Percentiles rank a stretch among this genome's conserved stretches.
Evolutionary conservation across 2,329 filamentous ascomycete genomes (phyloP).

Genomic region (Sporothrix mexicana): DNA sequence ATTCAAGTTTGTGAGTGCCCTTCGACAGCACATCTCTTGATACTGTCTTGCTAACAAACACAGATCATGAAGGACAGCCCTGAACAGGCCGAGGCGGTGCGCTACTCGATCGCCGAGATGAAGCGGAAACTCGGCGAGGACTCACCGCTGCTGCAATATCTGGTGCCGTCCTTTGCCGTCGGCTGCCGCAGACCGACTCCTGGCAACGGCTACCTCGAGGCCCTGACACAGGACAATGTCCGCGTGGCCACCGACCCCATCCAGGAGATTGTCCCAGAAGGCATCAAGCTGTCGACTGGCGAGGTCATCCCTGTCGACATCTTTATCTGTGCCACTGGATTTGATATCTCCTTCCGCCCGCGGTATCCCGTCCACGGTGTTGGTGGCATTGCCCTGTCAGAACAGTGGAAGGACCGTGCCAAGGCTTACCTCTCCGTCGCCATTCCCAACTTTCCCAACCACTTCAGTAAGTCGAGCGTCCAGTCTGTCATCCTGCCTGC

Average conservation of each 20-base stretch:
- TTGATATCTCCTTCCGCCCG: conserved; percentile 42
- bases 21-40: background rate
- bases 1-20: conserved; percentile 1
- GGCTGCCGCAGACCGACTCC: conserved; percentile 52
- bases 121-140: conserved; percentile 38
- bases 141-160: conserved; percentile 51
- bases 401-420: conserved; percentile 34
- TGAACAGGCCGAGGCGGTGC: conserved; percentile 1
- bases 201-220: conserved; percentile 50
- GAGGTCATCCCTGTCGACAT: conserved; percentile 40
- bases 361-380: conserved; percentile 41
- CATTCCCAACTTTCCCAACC: conserved; percentile 29
- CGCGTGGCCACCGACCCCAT: conserved; percentile 50
- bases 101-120: background rate
- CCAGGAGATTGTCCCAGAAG: conserved; percentile 44
- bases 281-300: conserved; percentile 43
- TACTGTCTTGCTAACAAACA: too few relatives aligned
- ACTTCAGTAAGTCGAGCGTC: background rate
- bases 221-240: conserved; percentile 52
- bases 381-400: conserved; percentile 20
- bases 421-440: conserved; percentile 10
- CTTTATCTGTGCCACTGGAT: conserved; percentile 48
- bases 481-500: background rate
- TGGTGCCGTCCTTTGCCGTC: conserved; percentile 51
- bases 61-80: conserved; percentile 16